Evolutionary conservation across 2,329 filamentous ascomycete species (phyloP), one percentile per base, ranked within the genome.

Genomic region (Penicillium griseofulvum): DNA sequence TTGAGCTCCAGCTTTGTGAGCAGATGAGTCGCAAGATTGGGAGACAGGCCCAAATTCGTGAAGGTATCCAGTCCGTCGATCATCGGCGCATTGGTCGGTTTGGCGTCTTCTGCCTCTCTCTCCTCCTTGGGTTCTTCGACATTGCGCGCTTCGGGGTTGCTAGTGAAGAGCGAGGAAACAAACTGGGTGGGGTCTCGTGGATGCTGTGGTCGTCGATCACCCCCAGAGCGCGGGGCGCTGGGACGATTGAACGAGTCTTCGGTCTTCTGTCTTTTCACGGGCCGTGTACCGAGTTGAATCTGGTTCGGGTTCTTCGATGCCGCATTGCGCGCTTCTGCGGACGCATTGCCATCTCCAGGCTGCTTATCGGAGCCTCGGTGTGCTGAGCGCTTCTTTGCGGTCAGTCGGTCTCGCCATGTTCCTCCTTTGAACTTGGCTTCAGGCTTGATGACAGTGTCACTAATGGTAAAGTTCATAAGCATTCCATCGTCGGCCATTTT

Each of bases 401-500:
- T 87, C 57, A 93, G 82, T 59, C 94, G 84, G 71, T 96, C 92
- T 69, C 89, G 88, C 94, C 94, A 99, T 65, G 85, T 84, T n/a
- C 94, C 94, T 64, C 94, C 94, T 71, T 89, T 94, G 74, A 95
- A 90, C 52, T 78, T 82, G 4, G 80, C 76, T 63, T 81, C 80
- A 6, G 82, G 79, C 57, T 86, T 81, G 51, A 90, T 71, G 12
- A 88, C 82, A 17, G 79, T 82, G 57, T 90, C 86, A 28, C 84
- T 83, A 54, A 96, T 79, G 65, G 91, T 87, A 71, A 97, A 97
- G 68, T 97, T 97, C 70, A 97, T 80, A 54, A 97, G 83, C 85
- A 99, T 89, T 64, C 91, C 91, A 86, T 96, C 90, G 79, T 97
- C 92, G 49, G 90, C 90, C 92, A 97, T 97, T 58, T 48, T 65